Evolutionary conservation across 192 early-diverging fungal species (phyloP).

Genomic region (Backusella morwellensis): DNA sequence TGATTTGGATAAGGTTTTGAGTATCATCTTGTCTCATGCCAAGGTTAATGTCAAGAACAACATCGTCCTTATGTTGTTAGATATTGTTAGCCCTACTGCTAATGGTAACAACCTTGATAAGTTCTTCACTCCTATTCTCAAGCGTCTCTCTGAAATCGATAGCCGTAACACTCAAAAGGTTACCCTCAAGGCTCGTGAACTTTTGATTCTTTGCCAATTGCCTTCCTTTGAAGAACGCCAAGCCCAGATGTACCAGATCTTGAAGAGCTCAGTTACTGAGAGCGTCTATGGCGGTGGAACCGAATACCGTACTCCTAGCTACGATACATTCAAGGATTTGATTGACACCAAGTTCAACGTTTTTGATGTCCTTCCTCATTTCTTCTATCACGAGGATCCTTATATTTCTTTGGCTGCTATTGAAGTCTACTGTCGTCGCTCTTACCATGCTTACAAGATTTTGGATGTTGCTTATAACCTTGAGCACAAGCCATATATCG

Average conservation of each 20-base stretch:
- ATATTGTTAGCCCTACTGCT: slow-evolving; percentile 69
- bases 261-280: slow-evolving; percentile 72
- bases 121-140: slow-evolving; percentile 74
- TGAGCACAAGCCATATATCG: slow-evolving; percentile 60
- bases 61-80: slow-evolving; percentile 75
- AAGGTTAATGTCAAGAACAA: slow-evolving; percentile 80
- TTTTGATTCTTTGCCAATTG: slow-evolving; percentile 90
- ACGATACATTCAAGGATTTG: slow-evolving; percentile 77
- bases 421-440: slow-evolving; percentile 95
- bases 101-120: slow-evolving; percentile 64
- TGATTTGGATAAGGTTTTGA: slow-evolving; percentile 68
- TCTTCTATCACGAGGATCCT: slow-evolving; percentile 86
- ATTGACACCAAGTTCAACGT: slow-evolving; percentile 94
- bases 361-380: slow-evolving; percentile 89
- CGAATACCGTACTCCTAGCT: slow-evolving; percentile 70
- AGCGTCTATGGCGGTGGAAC: slow-evolving; percentile 74
- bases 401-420: slow-evolving; percentile 83
- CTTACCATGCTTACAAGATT: slow-evolving; percentile 97
- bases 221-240: slow-evolving; percentile 90
- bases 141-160: slow-evolving; percentile 74
- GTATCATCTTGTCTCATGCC: slow-evolving; percentile 77
- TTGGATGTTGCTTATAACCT: slow-evolving; percentile 77
- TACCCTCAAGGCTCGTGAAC: slow-evolving; percentile 91
- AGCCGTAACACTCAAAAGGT: slow-evolving; percentile 82
- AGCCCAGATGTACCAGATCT: slow-evolving; percentile 79